Evolutionary conservation across 495 filamentous ascomycete species (phyloP), one percentile per base, ranked within the genome.

Genomic region (Aspergillus olivimuriae): DNA sequence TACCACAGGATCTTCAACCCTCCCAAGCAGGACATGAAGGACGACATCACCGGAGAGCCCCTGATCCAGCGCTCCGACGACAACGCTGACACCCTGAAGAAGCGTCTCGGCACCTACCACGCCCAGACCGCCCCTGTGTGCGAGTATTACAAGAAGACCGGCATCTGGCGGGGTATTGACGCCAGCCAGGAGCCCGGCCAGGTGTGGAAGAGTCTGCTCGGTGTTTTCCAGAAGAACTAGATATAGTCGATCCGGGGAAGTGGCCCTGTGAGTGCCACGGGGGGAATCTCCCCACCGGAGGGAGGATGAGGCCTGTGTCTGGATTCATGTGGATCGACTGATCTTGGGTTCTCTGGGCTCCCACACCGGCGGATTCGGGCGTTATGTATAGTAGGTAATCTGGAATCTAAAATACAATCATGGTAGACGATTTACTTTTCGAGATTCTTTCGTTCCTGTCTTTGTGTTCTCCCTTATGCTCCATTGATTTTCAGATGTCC

Each of bases 1-100:
- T 99, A 99, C 75, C 92, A 99, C 78, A 87, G 83, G 66, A 83
- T 87, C 60, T 99, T 99, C 82, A 96, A 95, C 80, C 94, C 92
- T n/a, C 92, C 92, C 51, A 94, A 94, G 77, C 68, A 78, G 47
- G 43, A 76, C 46, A 97, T 97, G 94, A 94, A 78, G 63, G 92
- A 99, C 70, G 92, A 99, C 59, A 61, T 97, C 44, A 96, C 94
- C 12, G 94, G 92, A 60, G 92, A 99, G 74, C 92, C 91, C 22
- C 69, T 99, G 51, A 87, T 97, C 61, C 92, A 97, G 73, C 84
- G 92, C 50, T 86, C 82, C 43, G 92, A 99, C 60, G 92, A 99
- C 74, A 99, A 99, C 57, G 90, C 86, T 53, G 91, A 91, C n/a
- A 87, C 91, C 30, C 75, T 99, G 39, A 90, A 86, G 77, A 99